Base-by-base conservation (phyloP, 768 basidiomycete species). In the Xerocomus potaroensis region DNA sequence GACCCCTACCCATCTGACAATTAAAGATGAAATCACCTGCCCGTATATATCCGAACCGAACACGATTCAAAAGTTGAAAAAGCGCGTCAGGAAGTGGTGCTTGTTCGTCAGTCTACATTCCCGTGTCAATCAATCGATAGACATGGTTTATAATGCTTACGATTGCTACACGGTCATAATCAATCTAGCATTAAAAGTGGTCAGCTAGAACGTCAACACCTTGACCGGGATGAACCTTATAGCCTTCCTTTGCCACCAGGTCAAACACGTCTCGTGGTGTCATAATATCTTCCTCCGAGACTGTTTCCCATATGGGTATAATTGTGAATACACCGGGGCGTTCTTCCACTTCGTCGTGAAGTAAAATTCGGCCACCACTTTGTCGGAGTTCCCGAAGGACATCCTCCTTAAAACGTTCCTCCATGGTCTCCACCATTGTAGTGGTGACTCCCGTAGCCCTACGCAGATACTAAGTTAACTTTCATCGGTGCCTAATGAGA, bases 311-410 rank as follows among this genome's bases (percentile, higher is more conserved):
- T 39, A 93, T 82, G 1, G 96, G 94, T 30, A 96, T 84, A 53
- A 99, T 88, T 9, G 84, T 77, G 66, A 92, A 98, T 1, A 81
- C 76, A 2, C 94, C 94, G 1, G 93, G 89, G 31, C 87, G 77
- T 45, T 95, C 93, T 64, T 96, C 94, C 6, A 96, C 80, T 68
- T 99, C 95, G 57, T 98, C 95, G 53, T 98, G 96, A 2, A 98
- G 76, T 1, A 99, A 71, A 33, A 99, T 81, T 21, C 89, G 80
- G 4, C 93, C 93, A 53, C 60, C 59, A 29, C 79, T 79, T 24
- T 73, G 69, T 33, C 75, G 74, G n/a, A 94, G 72, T 67, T 99
- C 96, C 3, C 77, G 73, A 7, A 96, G 69, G 10, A 98, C 81
- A 58, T 99, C 96, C 39, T 75, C 76, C 70, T 96, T 95, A 64